phyloP scores from a whole-genome alignment of 441 rosid species.

The Bocquillonia castaneifolia region DNA sequence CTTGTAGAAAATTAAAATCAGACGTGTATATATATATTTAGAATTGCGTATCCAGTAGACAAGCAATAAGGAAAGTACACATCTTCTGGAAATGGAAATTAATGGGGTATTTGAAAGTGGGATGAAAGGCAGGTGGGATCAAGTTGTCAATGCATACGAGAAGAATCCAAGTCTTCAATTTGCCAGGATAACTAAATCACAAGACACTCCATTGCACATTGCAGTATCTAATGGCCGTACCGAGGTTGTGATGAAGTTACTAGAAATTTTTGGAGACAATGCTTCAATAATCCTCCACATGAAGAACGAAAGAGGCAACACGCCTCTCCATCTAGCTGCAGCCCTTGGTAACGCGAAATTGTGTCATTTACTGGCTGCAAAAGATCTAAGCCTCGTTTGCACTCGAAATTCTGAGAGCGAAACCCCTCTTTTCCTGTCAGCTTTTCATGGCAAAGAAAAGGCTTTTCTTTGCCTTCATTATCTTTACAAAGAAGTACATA shows the following conservation, averaged over 20 bases:
- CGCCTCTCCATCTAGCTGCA: constrained; percentile 38
- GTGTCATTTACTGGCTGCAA: constrained; percentile 22
- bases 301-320: constrained; percentile 35
- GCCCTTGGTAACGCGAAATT: constrained; percentile 25
- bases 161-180: neutral
- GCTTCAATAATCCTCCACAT: constrained; percentile 13
- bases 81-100: constrained; percentile 4
- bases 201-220: constrained; percentile 36
- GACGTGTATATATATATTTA: too few relatives aligned
- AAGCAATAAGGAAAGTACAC: neutral
- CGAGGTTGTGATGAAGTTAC: constrained; percentile 13
- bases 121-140: constrained; percentile 33
- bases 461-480: constrained; percentile 33
- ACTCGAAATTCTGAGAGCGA: constrained; percentile 23
- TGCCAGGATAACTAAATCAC: constrained; percentile 21
- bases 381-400: neutral
- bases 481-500: constrained; percentile 1
- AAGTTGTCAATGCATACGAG: constrained; percentile 18
- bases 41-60: neutral
- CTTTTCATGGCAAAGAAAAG: constrained; percentile 31
- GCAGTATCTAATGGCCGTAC: constrained; percentile 28
- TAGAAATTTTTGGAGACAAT: neutral
- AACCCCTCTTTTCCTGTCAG: constrained; percentile 35
- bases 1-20: neutral
- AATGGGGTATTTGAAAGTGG: constrained; percentile 18